These are phyloP conservation scores for Sarcocystis neurona DNA, from an alignment of 169 alveolate species.

Conservation along the genomic window DNA sequence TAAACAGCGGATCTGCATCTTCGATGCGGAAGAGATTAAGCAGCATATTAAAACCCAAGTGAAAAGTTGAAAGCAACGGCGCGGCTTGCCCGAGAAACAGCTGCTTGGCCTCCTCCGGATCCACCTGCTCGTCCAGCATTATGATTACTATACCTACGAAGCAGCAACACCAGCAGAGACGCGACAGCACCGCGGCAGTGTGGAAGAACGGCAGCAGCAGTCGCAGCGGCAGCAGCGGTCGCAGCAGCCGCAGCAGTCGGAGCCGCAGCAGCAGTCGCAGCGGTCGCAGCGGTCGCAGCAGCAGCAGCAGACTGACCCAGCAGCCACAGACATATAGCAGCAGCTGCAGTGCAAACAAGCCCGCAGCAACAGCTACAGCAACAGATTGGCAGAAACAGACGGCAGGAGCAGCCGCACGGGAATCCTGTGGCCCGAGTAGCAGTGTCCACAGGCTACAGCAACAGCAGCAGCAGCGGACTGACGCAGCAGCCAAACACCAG, in stretches of 20 bases:
- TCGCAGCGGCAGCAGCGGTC: neutral
- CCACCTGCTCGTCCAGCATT: constrained; percentile 93
- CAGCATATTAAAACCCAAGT: constrained; percentile 90
- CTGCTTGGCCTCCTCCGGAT: constrained; percentile 92
- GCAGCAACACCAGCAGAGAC: neutral
- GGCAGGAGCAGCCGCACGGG: too few species aligned
- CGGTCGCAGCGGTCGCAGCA: neutral
- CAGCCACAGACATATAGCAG: too few species aligned
- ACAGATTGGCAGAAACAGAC: too few species aligned
- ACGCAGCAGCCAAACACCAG: too few species aligned
- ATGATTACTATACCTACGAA: constrained; percentile 91
- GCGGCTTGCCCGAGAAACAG: constrained; percentile 79
- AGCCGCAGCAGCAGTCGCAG: neutral
- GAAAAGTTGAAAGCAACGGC: constrained; percentile 62
- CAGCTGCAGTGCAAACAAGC: too few species aligned
- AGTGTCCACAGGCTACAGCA: too few species aligned
- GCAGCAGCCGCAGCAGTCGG: neutral
- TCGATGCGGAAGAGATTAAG: constrained; percentile 95
- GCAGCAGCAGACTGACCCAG: neutral
- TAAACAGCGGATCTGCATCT: constrained; percentile 88
- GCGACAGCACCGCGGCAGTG: neutral
- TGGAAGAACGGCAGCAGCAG: neutral
- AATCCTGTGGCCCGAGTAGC: too few species aligned
- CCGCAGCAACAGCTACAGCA: too few species aligned
- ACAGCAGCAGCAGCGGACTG: too few species aligned